These are phyloP conservation scores for Suillus subaureus DNA, from an alignment of 768 basidiomycete species.

Conservation along the genomic window DNA sequence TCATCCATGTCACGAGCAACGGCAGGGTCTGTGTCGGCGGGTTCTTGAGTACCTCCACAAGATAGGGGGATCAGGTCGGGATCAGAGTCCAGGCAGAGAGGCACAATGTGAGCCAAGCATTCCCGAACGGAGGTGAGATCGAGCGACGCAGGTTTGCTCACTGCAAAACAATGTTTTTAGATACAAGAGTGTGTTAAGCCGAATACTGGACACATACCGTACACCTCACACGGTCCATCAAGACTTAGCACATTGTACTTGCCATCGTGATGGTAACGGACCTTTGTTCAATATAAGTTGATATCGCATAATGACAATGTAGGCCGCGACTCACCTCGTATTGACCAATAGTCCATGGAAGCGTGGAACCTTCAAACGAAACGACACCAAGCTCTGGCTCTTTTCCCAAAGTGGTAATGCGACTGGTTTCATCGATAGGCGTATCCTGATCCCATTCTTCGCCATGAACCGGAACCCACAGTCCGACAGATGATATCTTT, in stretches of 20 bases:
- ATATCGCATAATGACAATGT: background rate
- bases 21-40: conserved; percentile 16
- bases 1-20: conserved; percentile 80
- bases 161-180: conserved; percentile 40
- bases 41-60: conserved; percentile 45
- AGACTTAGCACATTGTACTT: conserved; percentile 94
- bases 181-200: background rate
- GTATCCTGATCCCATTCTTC: conserved; percentile 94
- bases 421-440: conserved; percentile 49
- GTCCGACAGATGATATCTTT: conserved; percentile 79
- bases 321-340: conserved; percentile 61
- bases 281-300: conserved; percentile 37
- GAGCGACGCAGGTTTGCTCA: conserved; percentile 64
- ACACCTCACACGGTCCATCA: conserved; percentile 86
- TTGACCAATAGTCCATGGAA: conserved; percentile 84
- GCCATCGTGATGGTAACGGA: conserved; percentile 94
- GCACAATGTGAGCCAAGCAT: conserved; percentile 75
- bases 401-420: conserved; percentile 34
- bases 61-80: conserved; percentile 77
- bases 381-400: conserved; percentile 64
- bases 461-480: conserved; percentile 90
- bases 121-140: conserved; percentile 68
- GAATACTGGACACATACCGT: conserved; percentile 55
- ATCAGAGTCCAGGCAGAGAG: conserved; percentile 86
- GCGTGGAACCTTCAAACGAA: conserved; percentile 72